Evolutionary conservation across 257 asterid species (phyloP).

Genomic region (Cruciata laevipes): DNA sequence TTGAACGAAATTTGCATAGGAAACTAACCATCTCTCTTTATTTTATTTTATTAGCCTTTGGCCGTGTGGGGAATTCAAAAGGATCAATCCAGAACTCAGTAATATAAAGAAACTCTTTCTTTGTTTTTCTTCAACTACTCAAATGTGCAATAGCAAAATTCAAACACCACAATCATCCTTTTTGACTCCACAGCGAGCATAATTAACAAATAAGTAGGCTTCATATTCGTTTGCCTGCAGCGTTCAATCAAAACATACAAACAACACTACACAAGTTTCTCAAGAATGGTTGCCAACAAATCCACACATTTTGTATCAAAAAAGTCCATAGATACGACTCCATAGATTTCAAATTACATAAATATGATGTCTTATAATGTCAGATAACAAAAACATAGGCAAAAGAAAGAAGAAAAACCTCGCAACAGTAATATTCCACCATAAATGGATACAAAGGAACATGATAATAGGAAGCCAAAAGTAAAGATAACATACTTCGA

Average conservation of each 20-base stretch:
- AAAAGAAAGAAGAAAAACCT: too few species aligned
- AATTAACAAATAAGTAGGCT: neutral
- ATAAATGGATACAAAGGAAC: neutral
- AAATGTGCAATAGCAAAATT: neutral
- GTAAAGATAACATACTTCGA: neutral
- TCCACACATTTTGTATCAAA: neutral
- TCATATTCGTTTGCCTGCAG: neutral
- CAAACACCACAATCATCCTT: neutral
- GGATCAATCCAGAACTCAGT: too few species aligned
- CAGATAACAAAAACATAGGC: too few species aligned
- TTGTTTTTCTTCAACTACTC: neutral
- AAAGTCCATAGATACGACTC: too few species aligned
- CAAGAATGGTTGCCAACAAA: neutral
- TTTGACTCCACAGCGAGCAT: neutral
- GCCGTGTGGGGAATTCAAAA: too few species aligned
- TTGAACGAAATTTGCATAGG: neutral
- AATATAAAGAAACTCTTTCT: neutral
- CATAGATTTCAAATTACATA: too few species aligned
- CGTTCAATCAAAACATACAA: too few species aligned
- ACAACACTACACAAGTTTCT: neutral
- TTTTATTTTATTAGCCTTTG: too few species aligned
- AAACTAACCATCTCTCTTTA: neutral
- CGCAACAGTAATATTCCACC: neutral
- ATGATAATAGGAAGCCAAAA: neutral
- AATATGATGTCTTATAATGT: too few species aligned